Evolutionary conservation across 345 rosid genomes (phyloP).

Genomic region (Salix dunnii): DNA sequence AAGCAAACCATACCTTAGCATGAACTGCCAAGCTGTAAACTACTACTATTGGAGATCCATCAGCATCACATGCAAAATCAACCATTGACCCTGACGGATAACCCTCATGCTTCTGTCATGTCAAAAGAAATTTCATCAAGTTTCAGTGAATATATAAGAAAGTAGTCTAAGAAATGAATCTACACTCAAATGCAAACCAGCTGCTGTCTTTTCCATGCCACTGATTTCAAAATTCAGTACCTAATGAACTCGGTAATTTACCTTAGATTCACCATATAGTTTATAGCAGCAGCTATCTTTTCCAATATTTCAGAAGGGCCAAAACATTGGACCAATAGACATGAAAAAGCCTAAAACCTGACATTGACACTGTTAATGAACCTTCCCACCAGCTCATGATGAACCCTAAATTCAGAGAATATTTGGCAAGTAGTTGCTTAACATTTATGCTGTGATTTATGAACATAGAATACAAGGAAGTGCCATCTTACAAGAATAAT

Average conservation of each 20-base stretch:
- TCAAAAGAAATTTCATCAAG: slow-evolving; percentile 8
- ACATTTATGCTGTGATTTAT: background rate
- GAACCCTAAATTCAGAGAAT: background rate
- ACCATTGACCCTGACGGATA: slow-evolving; percentile 93
- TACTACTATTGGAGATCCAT: slow-evolving; percentile 81
- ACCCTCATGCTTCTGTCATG: slow-evolving; percentile 67
- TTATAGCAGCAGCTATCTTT: background rate
- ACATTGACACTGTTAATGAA: too few relatives aligned
- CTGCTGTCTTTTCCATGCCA: background rate
- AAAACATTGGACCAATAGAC: background rate
- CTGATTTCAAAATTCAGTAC: background rate
- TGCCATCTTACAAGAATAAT: background rate
- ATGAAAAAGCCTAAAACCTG: too few relatives aligned
- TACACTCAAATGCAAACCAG: background rate
- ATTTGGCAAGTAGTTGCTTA: background rate
- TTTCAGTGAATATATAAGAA: background rate
- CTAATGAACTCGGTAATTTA: background rate
- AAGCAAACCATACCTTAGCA: slow-evolving; percentile 53
- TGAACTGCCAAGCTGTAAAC: slow-evolving; percentile 84
- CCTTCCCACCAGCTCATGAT: too few relatives aligned
- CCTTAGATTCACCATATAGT: background rate
- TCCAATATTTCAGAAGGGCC: background rate
- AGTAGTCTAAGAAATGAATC: background rate
- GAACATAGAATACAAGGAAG: background rate
- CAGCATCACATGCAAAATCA: slow-evolving; percentile 82